Conservation (phyloP, 2,329 filamentous ascomycete genomes). For the Ophiocordyceps camponoti-saundersi region DNA sequence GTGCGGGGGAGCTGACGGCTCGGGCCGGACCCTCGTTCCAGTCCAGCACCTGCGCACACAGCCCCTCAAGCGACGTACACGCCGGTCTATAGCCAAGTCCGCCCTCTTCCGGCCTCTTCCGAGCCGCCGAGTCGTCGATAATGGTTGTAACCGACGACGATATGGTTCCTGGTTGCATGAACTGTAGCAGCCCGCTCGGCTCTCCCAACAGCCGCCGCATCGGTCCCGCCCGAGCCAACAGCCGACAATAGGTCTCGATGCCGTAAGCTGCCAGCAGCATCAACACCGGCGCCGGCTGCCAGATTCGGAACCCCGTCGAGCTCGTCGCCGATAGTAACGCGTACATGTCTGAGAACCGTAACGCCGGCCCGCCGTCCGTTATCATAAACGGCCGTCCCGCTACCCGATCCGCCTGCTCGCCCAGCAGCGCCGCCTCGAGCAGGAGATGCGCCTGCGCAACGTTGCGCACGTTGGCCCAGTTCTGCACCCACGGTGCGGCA, state of each 20-base stretch:
- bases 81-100: conserved; percentile 22
- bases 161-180: conserved; percentile 23
- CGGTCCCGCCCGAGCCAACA: conserved; percentile 4
- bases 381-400: conserved; percentile 31
- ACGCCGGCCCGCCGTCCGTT: conserved; percentile 29
- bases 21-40: conserved; percentile 17
- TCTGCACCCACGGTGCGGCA: conserved; percentile 26
- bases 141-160: conserved; percentile 18
- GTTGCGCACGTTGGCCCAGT: conserved; percentile 32
- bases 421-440: conserved; percentile 31
- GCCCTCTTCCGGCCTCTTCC: conserved; percentile 18
- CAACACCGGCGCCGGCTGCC: conserved; percentile 15
- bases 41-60: conserved; percentile 20
- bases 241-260: conserved; percentile 6
- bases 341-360: conserved; percentile 22
- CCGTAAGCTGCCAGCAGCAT: conserved; percentile 19
- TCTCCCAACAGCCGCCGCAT: conserved; percentile 12
- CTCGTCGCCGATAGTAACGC: conserved; percentile 12
- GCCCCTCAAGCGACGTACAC: conserved; percentile 21
- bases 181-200: conserved; percentile 15
- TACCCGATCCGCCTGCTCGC: conserved; percentile 15
- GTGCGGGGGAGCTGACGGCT: too few relatives aligned
- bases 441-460: conserved; percentile 35
- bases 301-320: conserved; percentile 13
- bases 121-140: conserved; percentile 19